Conservation (phyloP, 306 rosid genomes). For the Biancaea sappan region DNA sequence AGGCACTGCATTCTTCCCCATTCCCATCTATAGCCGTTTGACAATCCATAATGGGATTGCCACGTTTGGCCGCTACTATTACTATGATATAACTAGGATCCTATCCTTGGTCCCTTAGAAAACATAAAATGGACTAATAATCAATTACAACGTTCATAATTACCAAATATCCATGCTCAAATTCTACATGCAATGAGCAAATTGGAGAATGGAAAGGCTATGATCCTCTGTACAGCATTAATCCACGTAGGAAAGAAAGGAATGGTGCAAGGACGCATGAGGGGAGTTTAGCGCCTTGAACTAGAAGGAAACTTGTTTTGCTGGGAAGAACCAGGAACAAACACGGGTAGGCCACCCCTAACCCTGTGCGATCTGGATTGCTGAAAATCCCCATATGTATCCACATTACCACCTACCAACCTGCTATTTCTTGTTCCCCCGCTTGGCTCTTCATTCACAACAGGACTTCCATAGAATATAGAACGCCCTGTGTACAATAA, state of each 20-base stretch:
- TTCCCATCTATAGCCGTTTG: not conserved
- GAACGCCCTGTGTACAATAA: constrained; percentile 66
- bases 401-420: constrained; percentile 40
- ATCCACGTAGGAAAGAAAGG: constrained; percentile 8
- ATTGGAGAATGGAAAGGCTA: constrained; percentile 21
- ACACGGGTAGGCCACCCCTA: constrained; percentile 74
- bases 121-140: not conserved
- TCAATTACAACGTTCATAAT: not conserved
- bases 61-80: not conserved
- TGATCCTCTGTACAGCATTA: constrained; percentile 41
- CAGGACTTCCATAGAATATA: constrained; percentile 79
- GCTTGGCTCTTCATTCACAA: constrained; percentile 54
- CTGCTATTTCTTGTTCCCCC: constrained; percentile 50
- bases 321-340: constrained; percentile 64
- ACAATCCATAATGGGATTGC: not conserved
- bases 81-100: not conserved
- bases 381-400: constrained; percentile 48
- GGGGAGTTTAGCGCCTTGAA: constrained; percentile 37
- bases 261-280: constrained; percentile 1
- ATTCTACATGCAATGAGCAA: constrained; percentile 23
- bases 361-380: constrained; percentile 65
- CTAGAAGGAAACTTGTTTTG: constrained; percentile 52
- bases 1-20: too few relatives aligned
- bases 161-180: constrained; percentile 9
- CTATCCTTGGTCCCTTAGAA: not conserved